Percentiles rank a stretch among this genome's conserved stretches.
phyloP scores from a whole-genome alignment of 2,329 filamentous ascomycete genomes.

The Aspergillus spinulosporus region DNA sequence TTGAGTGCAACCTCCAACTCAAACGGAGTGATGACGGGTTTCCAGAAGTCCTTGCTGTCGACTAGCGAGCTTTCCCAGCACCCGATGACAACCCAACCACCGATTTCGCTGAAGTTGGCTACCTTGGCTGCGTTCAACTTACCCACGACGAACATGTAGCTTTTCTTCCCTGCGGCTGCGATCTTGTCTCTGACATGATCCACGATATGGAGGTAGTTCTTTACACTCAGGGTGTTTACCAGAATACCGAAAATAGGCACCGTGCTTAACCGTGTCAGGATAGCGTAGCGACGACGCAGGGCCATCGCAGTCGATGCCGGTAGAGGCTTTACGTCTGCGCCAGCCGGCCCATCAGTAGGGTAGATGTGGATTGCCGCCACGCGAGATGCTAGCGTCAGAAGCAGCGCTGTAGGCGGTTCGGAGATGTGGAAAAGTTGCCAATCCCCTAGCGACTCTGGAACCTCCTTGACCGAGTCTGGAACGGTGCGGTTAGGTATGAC shows the following conservation, averaged over 20 bases:
- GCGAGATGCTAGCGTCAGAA: constrained; percentile 82
- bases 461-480: constrained; percentile 50
- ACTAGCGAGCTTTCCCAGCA: constrained; percentile 97
- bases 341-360: constrained; percentile 52
- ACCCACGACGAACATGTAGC: constrained; percentile 93
- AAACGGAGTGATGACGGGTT: constrained; percentile 90
- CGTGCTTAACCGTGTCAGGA: constrained; percentile 76
- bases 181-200: constrained; percentile 72
- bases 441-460: constrained; percentile 56
- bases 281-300: constrained; percentile 83
- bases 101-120: constrained; percentile 93
- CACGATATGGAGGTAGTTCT: constrained; percentile 83
- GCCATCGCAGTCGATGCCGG: constrained; percentile 55
- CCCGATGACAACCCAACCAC: constrained; percentile 94
- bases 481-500: constrained; percentile 80
- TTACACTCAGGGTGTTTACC: constrained; percentile 90
- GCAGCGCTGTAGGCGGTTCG: constrained; percentile 74
- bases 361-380: constrained; percentile 78
- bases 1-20: constrained; percentile 78
- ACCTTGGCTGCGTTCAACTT: constrained; percentile 95
- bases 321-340: constrained; percentile 41
- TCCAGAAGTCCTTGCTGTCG: constrained; percentile 85
- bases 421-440: constrained; percentile 85
- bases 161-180: constrained; percentile 81
- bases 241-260: constrained; percentile 87